Evolutionary conservation across 2,329 filamentous ascomycete genomes (phyloP), one percentile per base, ranked within the genome.

Genomic region (Alternaria postmessia): DNA sequence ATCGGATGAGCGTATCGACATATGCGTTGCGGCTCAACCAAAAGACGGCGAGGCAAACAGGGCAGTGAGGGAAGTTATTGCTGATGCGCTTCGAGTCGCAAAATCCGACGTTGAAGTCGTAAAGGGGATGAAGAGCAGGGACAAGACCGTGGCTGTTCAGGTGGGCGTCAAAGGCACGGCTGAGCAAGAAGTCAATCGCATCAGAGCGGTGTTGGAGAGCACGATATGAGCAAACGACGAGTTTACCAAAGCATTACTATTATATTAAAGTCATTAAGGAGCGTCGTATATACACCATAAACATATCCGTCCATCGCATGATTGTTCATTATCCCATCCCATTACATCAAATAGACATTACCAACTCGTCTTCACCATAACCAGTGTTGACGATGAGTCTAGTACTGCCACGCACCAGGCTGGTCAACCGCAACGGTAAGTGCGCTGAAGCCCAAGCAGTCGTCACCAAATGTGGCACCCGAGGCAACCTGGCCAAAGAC

Each of bases 11-110:
- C 79, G 79, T 2, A 83, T 92, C 47, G 85, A 90, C 61, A 75
- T 93, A 1, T 89, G 88, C 48, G 89, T 92, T 3, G 79, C 89
- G 0, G 89, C 88, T 0, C 88, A 85, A 64, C 83, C 90, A 11
- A 83, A 84, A 61, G 88, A 91, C 14, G 89, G 89, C 14, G 88
- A 91, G 71, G 87, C 90, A 5, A 92, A 92, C 72, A 86, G 85
- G 71, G 89, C 89, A 5, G 87, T 91, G 3, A 78, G 87, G 49
- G 81, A 84, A 38, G 78, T 92, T 5, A 79, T 93, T 56, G 88
- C 89, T 64, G 80, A 87, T 86, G 81, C 83, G 6, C 81, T 92
- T 3, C 81, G 81, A 2, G 80, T 89, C 7, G 85, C 89, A 30
- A 91, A 89, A 71, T 88, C 89, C 1, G 83, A 87, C 61, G 77